Evolutionary conservation across 2,329 filamentous ascomycete species (phyloP).

Genomic region (Akanthomyces uredinophilus): DNA sequence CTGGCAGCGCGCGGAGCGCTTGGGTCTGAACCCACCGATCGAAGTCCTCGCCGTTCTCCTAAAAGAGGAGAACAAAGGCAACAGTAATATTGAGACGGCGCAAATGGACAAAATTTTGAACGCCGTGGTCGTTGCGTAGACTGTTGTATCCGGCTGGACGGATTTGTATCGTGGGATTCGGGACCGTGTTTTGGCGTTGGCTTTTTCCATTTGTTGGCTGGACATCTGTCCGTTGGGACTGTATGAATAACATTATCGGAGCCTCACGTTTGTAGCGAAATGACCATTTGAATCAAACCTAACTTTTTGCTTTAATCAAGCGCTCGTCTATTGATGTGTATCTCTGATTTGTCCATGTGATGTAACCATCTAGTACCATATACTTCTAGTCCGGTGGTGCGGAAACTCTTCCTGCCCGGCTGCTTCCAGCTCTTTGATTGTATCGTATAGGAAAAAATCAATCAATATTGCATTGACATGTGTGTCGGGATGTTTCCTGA

Average conservation of each 20-base stretch:
- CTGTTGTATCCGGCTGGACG: not conserved
- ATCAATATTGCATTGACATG: constrained; percentile 84
- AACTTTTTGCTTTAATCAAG: not conserved
- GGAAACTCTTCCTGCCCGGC: constrained; percentile 54
- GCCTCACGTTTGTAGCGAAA: not conserved
- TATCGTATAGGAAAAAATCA: constrained; percentile 96
- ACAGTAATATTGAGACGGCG: constrained; percentile 55
- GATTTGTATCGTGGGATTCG: not conserved
- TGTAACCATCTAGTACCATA: constrained; percentile 69
- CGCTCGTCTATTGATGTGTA: not conserved
- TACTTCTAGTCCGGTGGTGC: constrained; percentile 86
- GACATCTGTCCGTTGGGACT: not conserved
- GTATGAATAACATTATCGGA: constrained; percentile 2
- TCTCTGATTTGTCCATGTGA: not conserved
- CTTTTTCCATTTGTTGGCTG: not conserved
- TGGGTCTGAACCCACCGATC: constrained; percentile 83
- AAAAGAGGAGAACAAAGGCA: constrained; percentile 58
- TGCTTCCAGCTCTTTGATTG: constrained; percentile 78
- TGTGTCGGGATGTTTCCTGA: constrained; percentile 63
- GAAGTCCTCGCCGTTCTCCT: constrained; percentile 85
- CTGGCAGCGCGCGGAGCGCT: constrained; percentile 77
- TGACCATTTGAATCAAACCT: not conserved
- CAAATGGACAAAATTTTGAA: constrained; percentile 67
- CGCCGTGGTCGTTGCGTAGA: constrained; percentile 38
- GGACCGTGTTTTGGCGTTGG: constrained; percentile 16